A percentile compares a stretch with the other conserved stretches of the same genome.
Evolutionary conservation across 208 protist species (phyloP).

Genomic region (Leishmania gerbilli): DNA sequence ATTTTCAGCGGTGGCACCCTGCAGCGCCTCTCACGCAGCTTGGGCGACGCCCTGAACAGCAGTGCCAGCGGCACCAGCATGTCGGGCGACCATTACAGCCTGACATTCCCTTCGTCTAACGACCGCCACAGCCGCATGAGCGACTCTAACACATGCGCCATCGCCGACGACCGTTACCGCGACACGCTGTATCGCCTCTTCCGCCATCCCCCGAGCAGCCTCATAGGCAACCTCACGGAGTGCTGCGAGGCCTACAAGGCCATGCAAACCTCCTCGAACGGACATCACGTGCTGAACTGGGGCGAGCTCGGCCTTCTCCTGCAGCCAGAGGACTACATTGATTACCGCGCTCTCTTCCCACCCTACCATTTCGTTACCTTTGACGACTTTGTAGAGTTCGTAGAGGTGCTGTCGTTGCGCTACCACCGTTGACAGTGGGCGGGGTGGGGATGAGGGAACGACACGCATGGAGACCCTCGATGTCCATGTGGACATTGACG

Average conservation of each 20-base stretch:
- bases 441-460: background rate
- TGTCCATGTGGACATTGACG: background rate
- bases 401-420: constrained; percentile 37
- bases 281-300: constrained; percentile 27
- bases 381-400: constrained; percentile 32
- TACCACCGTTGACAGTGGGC: constrained; percentile 4
- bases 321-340: constrained; percentile 34
- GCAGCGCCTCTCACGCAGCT: constrained; percentile 3
- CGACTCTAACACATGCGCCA: background rate
- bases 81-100: background rate
- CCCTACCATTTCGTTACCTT: constrained; percentile 23
- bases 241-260: constrained; percentile 23
- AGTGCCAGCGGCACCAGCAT: constrained; percentile 13
- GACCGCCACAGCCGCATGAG: background rate
- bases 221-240: constrained; percentile 10
- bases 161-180: constrained; percentile 19
- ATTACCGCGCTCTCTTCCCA: constrained; percentile 33
- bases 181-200: constrained; percentile 31
- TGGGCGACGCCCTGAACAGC: constrained; percentile 5
- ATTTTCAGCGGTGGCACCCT: background rate
- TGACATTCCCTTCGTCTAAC: background rate
- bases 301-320: constrained; percentile 30
- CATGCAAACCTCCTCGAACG: constrained; percentile 22
- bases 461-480: background rate
- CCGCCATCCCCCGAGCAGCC: constrained; percentile 27